phyloP scores from a whole-genome alignment of 768 basidiomycete genomes.

The Russula abietina region DNA sequence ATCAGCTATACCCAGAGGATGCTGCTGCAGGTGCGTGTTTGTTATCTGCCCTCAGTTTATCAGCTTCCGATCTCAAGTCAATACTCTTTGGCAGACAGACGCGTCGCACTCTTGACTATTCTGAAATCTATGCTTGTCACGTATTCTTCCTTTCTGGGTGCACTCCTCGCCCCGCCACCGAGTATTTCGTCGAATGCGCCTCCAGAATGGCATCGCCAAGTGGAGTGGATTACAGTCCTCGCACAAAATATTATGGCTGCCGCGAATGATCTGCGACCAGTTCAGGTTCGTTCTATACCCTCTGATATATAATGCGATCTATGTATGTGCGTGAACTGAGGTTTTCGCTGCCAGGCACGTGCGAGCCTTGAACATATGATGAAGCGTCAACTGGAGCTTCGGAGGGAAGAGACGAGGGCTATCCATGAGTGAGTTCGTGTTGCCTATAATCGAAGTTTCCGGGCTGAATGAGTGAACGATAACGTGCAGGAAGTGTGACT shows the following conservation, averaged over 20 bases:
- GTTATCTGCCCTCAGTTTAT: background rate
- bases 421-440: constrained; percentile 68
- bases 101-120: constrained; percentile 64
- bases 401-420: constrained; percentile 61
- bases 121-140: constrained; percentile 73
- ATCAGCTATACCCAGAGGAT: constrained; percentile 73
- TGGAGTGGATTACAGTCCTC: constrained; percentile 77
- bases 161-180: constrained; percentile 60
- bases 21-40: constrained; percentile 50
- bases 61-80: background rate
- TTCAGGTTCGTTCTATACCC: constrained; percentile 50
- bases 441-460: background rate
- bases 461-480: background rate
- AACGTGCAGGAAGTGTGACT: constrained; percentile 60
- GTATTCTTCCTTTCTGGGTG: constrained; percentile 66
- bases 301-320: background rate
- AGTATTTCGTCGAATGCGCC: constrained; percentile 40
- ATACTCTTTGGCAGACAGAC: constrained; percentile 50
- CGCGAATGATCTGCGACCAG: constrained; percentile 82
- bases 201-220: constrained; percentile 68
- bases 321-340: background rate
- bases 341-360: constrained; percentile 51
- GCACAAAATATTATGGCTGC: constrained; percentile 86
- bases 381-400: constrained; percentile 66
- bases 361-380: constrained; percentile 79